Conservation (phyloP, 2,329 filamentous ascomycete species). For the Phoma sp. region DNA sequence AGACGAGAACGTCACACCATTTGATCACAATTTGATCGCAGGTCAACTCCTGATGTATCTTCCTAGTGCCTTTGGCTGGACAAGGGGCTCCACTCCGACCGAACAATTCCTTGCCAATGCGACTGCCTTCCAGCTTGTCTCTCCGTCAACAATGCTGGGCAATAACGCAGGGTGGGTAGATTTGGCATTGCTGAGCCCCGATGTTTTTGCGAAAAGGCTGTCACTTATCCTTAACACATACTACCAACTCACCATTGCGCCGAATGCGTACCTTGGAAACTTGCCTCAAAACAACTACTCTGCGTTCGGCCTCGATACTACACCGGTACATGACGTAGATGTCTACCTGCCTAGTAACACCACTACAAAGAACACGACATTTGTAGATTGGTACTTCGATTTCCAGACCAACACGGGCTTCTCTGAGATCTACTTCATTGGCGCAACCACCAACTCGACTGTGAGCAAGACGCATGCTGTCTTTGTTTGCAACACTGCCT, state of each 20-base stretch:
- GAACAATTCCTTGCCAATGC: background rate
- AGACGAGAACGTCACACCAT: background rate
- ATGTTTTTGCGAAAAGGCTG: background rate
- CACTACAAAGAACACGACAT: background rate
- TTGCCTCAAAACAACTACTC: background rate
- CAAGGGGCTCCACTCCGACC: background rate
- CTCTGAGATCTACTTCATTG: constrained; percentile 26
- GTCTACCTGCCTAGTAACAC: background rate
- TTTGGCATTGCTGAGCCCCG: background rate
- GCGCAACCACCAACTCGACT: constrained; percentile 31
- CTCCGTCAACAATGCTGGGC: background rate
- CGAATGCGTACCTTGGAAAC: background rate
- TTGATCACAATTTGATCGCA: background rate
- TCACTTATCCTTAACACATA: background rate
- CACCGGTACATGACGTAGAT: background rate
- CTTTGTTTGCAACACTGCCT: constrained; percentile 37
- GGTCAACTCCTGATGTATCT: background rate
- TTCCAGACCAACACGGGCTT: background rate
- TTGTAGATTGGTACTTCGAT: background rate
- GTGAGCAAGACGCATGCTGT: constrained; percentile 22
- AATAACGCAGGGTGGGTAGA: background rate
- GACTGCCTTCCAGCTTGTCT: background rate
- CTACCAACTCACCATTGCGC: background rate
- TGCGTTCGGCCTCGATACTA: background rate
- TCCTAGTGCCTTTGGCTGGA: background rate